phyloP scores from a whole-genome alignment of 208 protist genomes.

The Leishmania turanica region DNA sequence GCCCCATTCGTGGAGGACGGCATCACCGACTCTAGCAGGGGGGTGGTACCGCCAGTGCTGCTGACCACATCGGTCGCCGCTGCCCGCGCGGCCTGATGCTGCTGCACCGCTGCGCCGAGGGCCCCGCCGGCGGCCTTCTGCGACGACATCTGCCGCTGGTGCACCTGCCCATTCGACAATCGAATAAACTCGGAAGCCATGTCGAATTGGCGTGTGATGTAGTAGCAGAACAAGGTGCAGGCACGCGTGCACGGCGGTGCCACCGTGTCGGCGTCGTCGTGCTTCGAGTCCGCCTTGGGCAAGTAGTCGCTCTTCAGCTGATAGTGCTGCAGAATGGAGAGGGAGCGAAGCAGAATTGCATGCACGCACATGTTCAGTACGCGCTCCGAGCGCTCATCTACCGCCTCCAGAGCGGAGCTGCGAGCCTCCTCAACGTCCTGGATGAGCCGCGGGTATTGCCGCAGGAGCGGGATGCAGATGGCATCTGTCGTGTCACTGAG shows the following conservation, averaged over 20 bases:
- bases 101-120: slow-evolving; percentile 19
- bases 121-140: slow-evolving; percentile 8
- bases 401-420: slow-evolving; percentile 39
- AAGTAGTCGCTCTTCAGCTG: slow-evolving; percentile 77
- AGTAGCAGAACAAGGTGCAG: slow-evolving; percentile 89
- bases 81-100: slow-evolving; percentile 12
- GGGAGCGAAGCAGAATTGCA: slow-evolving; percentile 73
- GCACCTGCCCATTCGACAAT: slow-evolving; percentile 67
- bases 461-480: slow-evolving; percentile 60
- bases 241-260: slow-evolving; percentile 85
- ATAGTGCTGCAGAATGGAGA: slow-evolving; percentile 83
- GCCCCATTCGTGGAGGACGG: not conserved
- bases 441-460: slow-evolving; percentile 48
- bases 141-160: slow-evolving; percentile 33
- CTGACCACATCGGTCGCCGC: slow-evolving; percentile 16
- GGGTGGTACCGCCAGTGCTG: not conserved
- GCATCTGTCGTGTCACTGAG: slow-evolving; percentile 53
- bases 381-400: slow-evolving; percentile 74
- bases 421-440: slow-evolving; percentile 64
- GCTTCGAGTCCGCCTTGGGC: slow-evolving; percentile 52
- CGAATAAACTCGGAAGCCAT: slow-evolving; percentile 86
- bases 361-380: slow-evolving; percentile 78
- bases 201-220: slow-evolving; percentile 81
- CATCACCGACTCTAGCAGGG: not conserved
- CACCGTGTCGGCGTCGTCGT: slow-evolving; percentile 41